A percentile compares a stretch with the other conserved stretches of the same genome.
phyloP scores from a whole-genome alignment of 495 filamentous ascomycete species.

The Aspergillus coremiiformis region DNA sequence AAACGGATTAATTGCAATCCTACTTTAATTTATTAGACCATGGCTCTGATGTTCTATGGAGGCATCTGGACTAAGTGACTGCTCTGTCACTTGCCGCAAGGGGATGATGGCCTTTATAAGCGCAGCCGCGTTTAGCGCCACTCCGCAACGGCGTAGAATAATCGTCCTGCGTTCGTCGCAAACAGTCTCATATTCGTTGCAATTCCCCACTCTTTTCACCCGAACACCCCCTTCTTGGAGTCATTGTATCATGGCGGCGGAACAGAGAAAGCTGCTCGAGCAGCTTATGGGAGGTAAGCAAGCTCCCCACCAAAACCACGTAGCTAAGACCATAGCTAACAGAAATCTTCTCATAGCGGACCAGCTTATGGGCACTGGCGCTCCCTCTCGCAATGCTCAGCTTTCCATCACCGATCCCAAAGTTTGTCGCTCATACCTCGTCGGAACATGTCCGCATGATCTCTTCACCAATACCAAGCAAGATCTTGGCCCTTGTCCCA shows the following conservation, averaged over 20 bases:
- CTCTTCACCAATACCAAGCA: constrained; percentile 99
- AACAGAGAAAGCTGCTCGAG: constrained; percentile 93
- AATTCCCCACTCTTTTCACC: constrained; percentile 6
- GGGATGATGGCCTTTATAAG: constrained; percentile 8
- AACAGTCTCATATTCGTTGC: background rate
- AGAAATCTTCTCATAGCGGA: constrained; percentile 42
- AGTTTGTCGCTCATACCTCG: constrained; percentile 91
- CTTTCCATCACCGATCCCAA: constrained; percentile 87
- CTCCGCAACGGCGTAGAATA: constrained; percentile 2
- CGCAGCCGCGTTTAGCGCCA: constrained; percentile 26
- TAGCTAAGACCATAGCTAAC: constrained; percentile 25
- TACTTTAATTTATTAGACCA: background rate
- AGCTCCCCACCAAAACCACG: background rate
- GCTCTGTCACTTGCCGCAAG: constrained; percentile 1
- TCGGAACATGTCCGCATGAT: constrained; percentile 93
- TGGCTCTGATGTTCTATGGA: background rate
- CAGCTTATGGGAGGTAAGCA: constrained; percentile 57
- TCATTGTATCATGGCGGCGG: constrained; percentile 66
- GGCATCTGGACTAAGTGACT: background rate
- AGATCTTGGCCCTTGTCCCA: constrained; percentile 86
- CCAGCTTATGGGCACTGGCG: constrained; percentile 71
- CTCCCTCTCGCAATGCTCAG: constrained; percentile 64
- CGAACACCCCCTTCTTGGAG: constrained; percentile 1
- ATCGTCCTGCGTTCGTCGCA: background rate
- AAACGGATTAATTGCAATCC: background rate